Conservation (phyloP, 371 early-diverging fungal species). For the Mortierella sp. region DNA sequence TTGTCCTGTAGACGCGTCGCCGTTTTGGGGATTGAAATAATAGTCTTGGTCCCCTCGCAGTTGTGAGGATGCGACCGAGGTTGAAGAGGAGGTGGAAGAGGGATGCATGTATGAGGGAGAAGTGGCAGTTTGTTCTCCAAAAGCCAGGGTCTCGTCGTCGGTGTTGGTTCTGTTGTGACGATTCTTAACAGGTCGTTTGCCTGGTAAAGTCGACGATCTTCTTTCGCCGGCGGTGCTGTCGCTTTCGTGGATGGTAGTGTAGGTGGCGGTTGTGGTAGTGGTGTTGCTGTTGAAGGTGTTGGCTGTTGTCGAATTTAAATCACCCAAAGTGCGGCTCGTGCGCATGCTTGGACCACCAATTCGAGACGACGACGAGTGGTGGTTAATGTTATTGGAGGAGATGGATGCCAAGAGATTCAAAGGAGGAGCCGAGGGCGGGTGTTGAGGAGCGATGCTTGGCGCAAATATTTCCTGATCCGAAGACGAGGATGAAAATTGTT, state of each 20-base stretch:
- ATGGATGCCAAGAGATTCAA: conserved; percentile 23
- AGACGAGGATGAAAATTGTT: neutral
- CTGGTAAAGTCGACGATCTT: conserved; percentile 1
- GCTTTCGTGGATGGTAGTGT: neutral
- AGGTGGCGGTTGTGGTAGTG: neutral
- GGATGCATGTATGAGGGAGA: conserved; percentile 28
- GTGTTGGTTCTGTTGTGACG: neutral
- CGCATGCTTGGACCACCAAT: neutral
- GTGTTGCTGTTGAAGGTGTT: neutral
- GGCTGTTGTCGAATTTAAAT: conserved; percentile 13
- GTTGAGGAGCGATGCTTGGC: conserved; percentile 11
- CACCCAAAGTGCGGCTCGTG: conserved; percentile 10
- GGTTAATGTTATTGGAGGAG: conserved; percentile 3
- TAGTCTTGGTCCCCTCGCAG: neutral
- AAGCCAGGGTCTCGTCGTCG: neutral
- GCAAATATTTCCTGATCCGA: neutral
- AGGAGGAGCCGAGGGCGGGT: conserved; percentile 36
- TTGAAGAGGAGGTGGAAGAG: conserved; percentile 8
- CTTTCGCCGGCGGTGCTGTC: neutral
- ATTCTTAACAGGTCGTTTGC: conserved; percentile 13
- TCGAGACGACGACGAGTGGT: neutral
- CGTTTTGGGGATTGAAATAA: neutral
- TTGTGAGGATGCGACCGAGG: conserved; percentile 11
- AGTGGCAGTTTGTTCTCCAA: conserved; percentile 23
- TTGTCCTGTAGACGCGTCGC: neutral